These are phyloP conservation scores for Brettanomyces naardenensis DNA, from an alignment of 805 yeast species.

Conservation along the genomic window DNA sequence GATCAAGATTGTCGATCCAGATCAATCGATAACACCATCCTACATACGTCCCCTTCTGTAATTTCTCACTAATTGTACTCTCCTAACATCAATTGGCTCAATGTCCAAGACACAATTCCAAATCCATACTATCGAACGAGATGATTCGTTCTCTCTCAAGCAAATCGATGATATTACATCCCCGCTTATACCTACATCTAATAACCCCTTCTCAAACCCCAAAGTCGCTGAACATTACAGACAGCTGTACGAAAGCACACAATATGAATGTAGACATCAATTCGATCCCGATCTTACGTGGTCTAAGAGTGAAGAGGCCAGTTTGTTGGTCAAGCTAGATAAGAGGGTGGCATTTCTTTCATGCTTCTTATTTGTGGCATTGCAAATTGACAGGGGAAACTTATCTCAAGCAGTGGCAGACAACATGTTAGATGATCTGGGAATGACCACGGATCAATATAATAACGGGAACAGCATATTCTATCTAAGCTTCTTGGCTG, in stretches of 20 bases:
- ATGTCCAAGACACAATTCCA: no score
- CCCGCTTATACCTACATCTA: no score
- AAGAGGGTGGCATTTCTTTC: conserved; percentile 50
- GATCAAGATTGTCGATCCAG: no score
- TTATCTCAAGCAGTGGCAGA: conserved; percentile 49
- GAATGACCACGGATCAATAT: conserved; percentile 47
- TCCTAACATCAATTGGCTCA: no score
- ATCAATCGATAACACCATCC: no score
- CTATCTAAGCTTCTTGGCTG: conserved; percentile 40
- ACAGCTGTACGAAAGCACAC: conserved; percentile 35
- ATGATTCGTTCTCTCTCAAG: no score
- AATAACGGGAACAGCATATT: conserved; percentile 53
- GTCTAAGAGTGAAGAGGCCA: conserved; percentile 44
- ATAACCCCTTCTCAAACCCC: conserved; percentile 39
- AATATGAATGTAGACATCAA: conserved; percentile 46
- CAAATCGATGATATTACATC: no score
- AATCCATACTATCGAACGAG: no score
- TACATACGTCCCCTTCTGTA: no score
- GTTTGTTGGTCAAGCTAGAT: conserved; percentile 43
- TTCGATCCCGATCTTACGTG: conserved; percentile 55
- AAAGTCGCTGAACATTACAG: conserved; percentile 37
- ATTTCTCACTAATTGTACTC: no score
- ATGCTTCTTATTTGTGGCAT: conserved; percentile 48
- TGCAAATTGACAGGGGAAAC: conserved; percentile 53
- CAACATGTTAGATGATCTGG: conserved; percentile 42